Percentiles rank a stretch among this genome's conserved stretches.
phyloP scores from a whole-genome alignment of 2,329 filamentous ascomycete species.

The Pseudocercospora pini-densiflorae region DNA sequence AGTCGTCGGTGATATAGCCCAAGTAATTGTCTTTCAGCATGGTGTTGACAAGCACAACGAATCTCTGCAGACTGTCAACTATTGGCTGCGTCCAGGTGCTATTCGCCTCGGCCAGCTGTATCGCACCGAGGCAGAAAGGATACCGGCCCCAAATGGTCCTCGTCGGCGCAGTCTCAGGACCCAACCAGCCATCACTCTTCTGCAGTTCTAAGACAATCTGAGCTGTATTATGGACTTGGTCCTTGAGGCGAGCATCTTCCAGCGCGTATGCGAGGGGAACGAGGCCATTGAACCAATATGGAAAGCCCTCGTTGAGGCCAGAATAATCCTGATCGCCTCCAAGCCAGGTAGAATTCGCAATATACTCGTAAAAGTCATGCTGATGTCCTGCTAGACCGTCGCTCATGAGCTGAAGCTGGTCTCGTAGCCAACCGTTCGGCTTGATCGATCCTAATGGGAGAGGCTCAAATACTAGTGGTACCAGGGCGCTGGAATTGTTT shows the following conservation, averaged over 20 bases:
- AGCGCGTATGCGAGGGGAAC: conserved; percentile 60
- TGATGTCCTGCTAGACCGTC: conserved; percentile 59
- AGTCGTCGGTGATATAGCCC: conserved; percentile 53
- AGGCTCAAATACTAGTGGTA: conserved; percentile 39
- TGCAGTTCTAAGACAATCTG: conserved; percentile 57
- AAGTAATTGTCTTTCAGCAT: conserved; percentile 61
- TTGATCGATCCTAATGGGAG: conserved; percentile 57
- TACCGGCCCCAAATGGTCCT: conserved; percentile 60
- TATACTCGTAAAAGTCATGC: conserved; percentile 61
- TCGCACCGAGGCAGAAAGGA: conserved; percentile 57
- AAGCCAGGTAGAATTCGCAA: conserved; percentile 57
- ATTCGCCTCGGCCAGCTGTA: conserved; percentile 57
- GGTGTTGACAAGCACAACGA: conserved; percentile 54
- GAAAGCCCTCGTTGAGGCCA: conserved; percentile 58
- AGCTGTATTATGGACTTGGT: conserved; percentile 52
- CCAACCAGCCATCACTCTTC: conserved; percentile 62
- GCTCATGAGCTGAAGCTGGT: conserved; percentile 55
- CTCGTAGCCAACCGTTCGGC: conserved; percentile 57
- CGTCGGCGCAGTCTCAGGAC: conserved; percentile 52
- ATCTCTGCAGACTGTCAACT: conserved; percentile 56
- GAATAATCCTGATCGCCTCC: conserved; percentile 59
- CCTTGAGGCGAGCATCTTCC: conserved; percentile 55
- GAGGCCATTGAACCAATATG: conserved; percentile 64
- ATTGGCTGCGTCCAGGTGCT: conserved; percentile 48
- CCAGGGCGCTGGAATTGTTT: conserved; percentile 6